Conservation (phyloP, 768 basidiomycete genomes). For the Fomitopsis serialis region DNA sequence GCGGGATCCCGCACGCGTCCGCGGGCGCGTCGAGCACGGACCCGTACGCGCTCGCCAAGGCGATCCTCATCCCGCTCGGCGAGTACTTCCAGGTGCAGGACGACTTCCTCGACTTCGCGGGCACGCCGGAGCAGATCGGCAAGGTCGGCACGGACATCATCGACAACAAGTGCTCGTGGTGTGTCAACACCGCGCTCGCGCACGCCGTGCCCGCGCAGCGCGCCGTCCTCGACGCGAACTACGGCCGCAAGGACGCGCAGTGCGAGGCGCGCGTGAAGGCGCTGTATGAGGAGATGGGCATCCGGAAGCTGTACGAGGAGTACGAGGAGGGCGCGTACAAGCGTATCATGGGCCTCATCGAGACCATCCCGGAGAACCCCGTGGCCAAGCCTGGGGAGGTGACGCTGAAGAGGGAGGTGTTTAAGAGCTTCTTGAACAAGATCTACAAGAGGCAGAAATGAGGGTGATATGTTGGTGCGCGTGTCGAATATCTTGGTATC, state of each 20-base stretch:
- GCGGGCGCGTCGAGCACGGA: conserved; percentile 35
- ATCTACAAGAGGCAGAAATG: conserved; percentile 63
- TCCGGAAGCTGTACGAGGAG: conserved; percentile 59
- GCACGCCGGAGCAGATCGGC: conserved; percentile 85
- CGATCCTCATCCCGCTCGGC: conserved; percentile 86
- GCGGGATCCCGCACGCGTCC: conserved; percentile 50
- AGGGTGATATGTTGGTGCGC: not conserved
- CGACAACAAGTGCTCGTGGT: conserved; percentile 99
- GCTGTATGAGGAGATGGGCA: conserved; percentile 65
- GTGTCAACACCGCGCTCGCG: conserved; percentile 80
- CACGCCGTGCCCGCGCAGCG: conserved; percentile 52
- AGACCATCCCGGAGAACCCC: conserved; percentile 56
- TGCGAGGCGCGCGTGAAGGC: conserved; percentile 59
- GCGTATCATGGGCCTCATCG: conserved; percentile 65
- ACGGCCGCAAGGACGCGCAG: conserved; percentile 53
- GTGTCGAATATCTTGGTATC: not conserved
- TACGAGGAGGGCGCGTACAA: conserved; percentile 79
- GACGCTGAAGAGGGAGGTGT: conserved; percentile 59
- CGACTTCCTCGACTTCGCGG: conserved; percentile 92
- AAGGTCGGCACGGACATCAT: conserved; percentile 98
- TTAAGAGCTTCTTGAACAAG: conserved; percentile 83
- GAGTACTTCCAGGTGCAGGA: conserved; percentile 99
- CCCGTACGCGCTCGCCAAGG: conserved; percentile 68
- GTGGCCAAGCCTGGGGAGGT: conserved; percentile 28
- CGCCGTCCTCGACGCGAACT: conserved; percentile 56